phyloP scores from a whole-genome alignment of 2,329 filamentous ascomycete species.

The Simplicillium sp. region DNA sequence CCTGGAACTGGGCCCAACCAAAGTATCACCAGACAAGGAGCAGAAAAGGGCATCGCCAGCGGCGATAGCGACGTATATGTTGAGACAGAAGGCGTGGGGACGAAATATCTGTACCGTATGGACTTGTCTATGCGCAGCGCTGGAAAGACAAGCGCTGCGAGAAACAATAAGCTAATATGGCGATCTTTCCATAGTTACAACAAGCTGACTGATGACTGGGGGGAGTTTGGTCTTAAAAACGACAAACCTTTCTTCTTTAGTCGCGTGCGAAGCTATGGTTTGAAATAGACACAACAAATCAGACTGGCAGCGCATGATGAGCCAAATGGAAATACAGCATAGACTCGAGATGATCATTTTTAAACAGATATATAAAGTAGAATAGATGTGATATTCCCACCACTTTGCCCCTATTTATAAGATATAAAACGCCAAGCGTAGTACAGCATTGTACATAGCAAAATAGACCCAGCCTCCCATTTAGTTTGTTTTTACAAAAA shows the following conservation, averaged over 20 bases:
- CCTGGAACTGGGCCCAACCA: constrained; percentile 8
- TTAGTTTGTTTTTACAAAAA: too few relatives aligned
- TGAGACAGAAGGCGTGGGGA: constrained; percentile 74
- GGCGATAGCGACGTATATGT: constrained; percentile 64
- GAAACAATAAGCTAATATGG: constrained; percentile 85
- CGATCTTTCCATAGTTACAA: constrained; percentile 90
- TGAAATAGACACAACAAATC: constrained; percentile 19
- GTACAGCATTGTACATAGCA: constrained; percentile 7
- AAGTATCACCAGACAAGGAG: constrained; percentile 19
- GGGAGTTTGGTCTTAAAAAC: constrained; percentile 60
- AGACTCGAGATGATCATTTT: neutral
- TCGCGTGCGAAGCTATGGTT: constrained; percentile 52
- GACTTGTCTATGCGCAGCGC: constrained; percentile 62
- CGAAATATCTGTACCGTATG: constrained; percentile 79
- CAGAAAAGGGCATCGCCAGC: constrained; percentile 16
- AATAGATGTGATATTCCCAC: constrained; percentile 11
- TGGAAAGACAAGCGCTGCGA: constrained; percentile 42
- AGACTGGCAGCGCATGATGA: neutral
- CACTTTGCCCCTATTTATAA: neutral
- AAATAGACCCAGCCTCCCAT: too few relatives aligned
- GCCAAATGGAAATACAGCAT: neutral
- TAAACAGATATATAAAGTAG: neutral
- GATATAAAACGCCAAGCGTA: too few relatives aligned
- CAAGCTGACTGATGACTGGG: constrained; percentile 81
- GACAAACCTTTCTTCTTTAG: constrained; percentile 60